A percentile compares a stretch with the other conserved stretches of the same genome.
These are phyloP conservation scores for Dendrobium officinale DNA, from an alignment of 106 monocot genomes.

Conservation along the genomic window DNA sequence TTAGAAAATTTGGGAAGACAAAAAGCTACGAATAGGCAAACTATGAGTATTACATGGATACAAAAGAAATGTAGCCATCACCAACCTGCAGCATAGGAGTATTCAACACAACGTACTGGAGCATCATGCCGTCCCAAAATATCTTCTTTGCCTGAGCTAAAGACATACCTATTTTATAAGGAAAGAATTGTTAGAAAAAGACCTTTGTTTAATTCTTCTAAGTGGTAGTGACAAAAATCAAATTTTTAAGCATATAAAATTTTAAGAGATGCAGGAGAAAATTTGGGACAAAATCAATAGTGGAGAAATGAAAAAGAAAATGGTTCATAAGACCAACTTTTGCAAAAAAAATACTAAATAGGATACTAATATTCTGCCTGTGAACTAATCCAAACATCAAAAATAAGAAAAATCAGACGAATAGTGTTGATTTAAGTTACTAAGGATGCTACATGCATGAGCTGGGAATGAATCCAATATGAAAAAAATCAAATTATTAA, in stretches of 20 bases:
- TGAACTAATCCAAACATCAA: background rate
- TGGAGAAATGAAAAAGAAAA: background rate
- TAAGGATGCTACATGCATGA: background rate
- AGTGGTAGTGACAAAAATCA: background rate
- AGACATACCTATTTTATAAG: constrained; percentile 47
- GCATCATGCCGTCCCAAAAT: constrained; percentile 81
- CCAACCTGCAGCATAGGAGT: constrained; percentile 92
- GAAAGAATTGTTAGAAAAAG: constrained; percentile 6
- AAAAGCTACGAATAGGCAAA: too few relatives aligned
- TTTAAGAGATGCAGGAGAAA: background rate
- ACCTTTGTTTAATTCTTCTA: background rate
- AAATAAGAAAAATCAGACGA: background rate
- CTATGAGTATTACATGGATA: too few relatives aligned
- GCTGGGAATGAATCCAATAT: background rate
- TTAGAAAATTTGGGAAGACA: too few relatives aligned
- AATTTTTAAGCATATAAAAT: background rate
- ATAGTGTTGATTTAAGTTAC: background rate
- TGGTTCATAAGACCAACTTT: background rate
- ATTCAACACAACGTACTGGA: constrained; percentile 94
- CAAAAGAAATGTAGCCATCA: constrained; percentile 9
- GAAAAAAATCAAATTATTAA: background rate
- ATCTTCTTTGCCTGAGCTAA: constrained; percentile 87
- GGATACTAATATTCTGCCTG: background rate
- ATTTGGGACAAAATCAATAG: background rate
- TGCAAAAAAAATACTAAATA: background rate